Base-by-base conservation (phyloP, 352 stramenopile species). In the Globisporangium paroecandrum region DNA sequence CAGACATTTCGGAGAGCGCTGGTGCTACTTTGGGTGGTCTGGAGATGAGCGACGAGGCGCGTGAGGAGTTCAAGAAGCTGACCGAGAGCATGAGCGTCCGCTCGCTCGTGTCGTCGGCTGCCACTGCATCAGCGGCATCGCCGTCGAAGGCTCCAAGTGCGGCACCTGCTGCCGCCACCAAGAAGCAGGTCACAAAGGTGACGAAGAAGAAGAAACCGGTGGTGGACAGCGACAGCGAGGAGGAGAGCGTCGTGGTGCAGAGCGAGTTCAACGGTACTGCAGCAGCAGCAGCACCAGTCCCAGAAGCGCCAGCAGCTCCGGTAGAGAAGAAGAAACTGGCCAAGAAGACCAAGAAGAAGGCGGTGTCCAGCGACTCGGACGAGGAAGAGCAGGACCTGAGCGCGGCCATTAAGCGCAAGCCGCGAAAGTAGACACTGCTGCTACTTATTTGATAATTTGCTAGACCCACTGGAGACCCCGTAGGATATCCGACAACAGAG, bases 351-450 rank as follows among this genome's bases (percentile, higher is more conserved):
- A 77, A 89, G 72, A 75, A 76, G 49, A 81, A 81, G 55, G 68
- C 59, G 34, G 69, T 60, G 34, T 71, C 74, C 32, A 87, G 73
- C 38, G 87, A 79, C 43, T 79, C 87, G 32, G 71, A 79, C 66
- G 73, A 82, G 20, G 75, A 85, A 13, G 76, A 85, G 27, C 77
- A 89, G 62, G 83, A 94, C 65, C 65, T 94, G 63, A 84, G 76
- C 60, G 79, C 83, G 6, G 87, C 87, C 49, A 81, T 94, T 61
- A 94, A 92, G 75, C 81, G 78, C 71, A 94, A 94, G 66, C 64
- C 64, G 12, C 64, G 58, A 29, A 73, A 73, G 58, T 71, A 56
- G 20, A 27, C 4, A 49, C 41, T 20, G 4, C 43, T 22, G 7
- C 43, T 22, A 51, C 43, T 51, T 51, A 51, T 51, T 51, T 51